Conservation (phyloP, 352 stramenopile species). For the Aphanomyces invadans region DNA sequence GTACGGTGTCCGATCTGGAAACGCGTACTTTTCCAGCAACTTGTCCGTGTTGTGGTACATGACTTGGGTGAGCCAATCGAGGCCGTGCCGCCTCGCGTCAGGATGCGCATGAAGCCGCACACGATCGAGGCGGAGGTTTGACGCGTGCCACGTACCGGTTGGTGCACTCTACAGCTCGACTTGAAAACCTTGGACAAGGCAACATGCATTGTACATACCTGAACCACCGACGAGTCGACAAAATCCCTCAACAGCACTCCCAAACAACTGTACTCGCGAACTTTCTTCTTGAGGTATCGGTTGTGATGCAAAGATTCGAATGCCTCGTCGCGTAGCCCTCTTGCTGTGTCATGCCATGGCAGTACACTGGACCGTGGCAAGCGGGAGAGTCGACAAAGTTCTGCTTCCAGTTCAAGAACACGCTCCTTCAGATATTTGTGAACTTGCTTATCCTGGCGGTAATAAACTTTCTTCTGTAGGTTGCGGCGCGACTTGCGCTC, state of each 20-base stretch:
- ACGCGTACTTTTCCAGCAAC: slow-evolving; percentile 3
- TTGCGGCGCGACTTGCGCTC: background rate
- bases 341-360: background rate
- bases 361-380: background rate
- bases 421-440: background rate
- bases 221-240: background rate
- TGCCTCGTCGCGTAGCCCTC: background rate
- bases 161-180: background rate
- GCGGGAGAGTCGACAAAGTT: background rate
- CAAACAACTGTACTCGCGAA: background rate
- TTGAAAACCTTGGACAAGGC: background rate
- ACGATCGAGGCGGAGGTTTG: background rate
- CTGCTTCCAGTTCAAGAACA: background rate
- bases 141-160: background rate
- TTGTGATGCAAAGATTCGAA: background rate
- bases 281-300: background rate
- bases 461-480: slow-evolving; percentile 6
- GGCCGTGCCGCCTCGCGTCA: slow-evolving; percentile 5
- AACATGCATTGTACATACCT: background rate
- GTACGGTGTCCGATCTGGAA: slow-evolving; percentile 1
- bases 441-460: background rate
- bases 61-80: slow-evolving; percentile 20
- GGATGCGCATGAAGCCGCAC: background rate
- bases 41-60: slow-evolving; percentile 24
- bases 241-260: background rate